Base-by-base conservation (phyloP, 805 yeast genomes). In the Candida railenensis region DNA sequence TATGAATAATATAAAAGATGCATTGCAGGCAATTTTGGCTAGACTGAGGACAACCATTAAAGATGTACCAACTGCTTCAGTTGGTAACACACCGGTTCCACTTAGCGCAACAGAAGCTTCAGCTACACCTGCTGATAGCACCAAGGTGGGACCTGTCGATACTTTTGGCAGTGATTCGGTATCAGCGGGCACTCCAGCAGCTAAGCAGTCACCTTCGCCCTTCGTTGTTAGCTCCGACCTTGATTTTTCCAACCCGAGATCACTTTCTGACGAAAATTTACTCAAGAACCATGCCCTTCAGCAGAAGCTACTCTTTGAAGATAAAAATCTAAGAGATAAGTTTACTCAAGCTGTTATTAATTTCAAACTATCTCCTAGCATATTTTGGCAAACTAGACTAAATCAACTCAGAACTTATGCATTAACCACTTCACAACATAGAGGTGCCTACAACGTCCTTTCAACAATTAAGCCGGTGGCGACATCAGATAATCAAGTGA, bases 391-490 rank as follows among this genome's bases (percentile, higher is more conserved):
- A 1, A 84, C 91, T 4, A 71, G 97, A 52, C 71, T 90, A 9
- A 88, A 89, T 55, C 74, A 86, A 21, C 66, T 94, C 46, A 71
- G 98, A 45, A 89, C 97, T 0, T 89, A 80, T 67, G 97, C 97
- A 0, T 77, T 94, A 52, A 80, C 92, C 7, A 78, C 81, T 15
- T 80, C 89, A 18, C 99, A 94, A 60, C 87, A 87, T 53, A 75
- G 85, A 42, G 99, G 99, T 0, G 94, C 96, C 0, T 94, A 91
- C 62, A 94, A 94, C 59, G 98, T 94, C 0, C 69, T 94, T 44
- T 86, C 96, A 38, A 89, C 98, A 0, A 92, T 94, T 52, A 89
- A 87, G 58, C 97, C 98, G 0, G 92, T 89, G 5, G 96, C 97
- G 0, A 83, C 95, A 0, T 80, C 89, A 45, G 98, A 92, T 59